A percentile compares a stretch with the other conserved stretches of the same genome.
Evolutionary conservation across 2,329 filamentous ascomycete genomes (phyloP).

Genomic region (Verticillium dahliae): DNA sequence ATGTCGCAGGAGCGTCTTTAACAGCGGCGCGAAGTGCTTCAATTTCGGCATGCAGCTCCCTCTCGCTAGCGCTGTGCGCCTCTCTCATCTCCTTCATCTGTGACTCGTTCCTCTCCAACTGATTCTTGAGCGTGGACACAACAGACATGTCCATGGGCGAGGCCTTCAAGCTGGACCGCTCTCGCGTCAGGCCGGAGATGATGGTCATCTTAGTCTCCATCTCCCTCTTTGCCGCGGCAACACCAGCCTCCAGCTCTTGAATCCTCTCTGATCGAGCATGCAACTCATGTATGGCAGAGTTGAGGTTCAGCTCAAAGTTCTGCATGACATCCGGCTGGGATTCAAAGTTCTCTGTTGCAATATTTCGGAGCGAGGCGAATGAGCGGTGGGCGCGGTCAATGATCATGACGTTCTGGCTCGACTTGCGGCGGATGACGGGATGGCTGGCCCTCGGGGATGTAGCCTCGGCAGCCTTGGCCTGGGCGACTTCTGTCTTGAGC

Average conservation of each 20-base stretch:
- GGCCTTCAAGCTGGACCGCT: slow-evolving; percentile 79
- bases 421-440: slow-evolving; percentile 86
- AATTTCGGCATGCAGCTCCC: slow-evolving; percentile 66
- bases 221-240: slow-evolving; percentile 80
- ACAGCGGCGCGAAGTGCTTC: slow-evolving; percentile 57
- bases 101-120: slow-evolving; percentile 79
- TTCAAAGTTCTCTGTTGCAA: slow-evolving; percentile 82
- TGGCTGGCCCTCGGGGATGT: slow-evolving; percentile 56
- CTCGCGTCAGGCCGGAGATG: slow-evolving; percentile 87
- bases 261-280: slow-evolving; percentile 83
- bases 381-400: slow-evolving; percentile 89
- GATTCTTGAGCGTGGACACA: slow-evolving; percentile 78
- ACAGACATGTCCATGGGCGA: slow-evolving; percentile 88
- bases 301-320: slow-evolving; percentile 86
- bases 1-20: slow-evolving; percentile 19
- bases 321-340: slow-evolving; percentile 77
- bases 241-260: slow-evolving; percentile 80
- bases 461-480: slow-evolving; percentile 57
- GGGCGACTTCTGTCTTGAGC: slow-evolving; percentile 79
- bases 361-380: slow-evolving; percentile 80
- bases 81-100: slow-evolving; percentile 70
- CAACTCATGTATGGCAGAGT: slow-evolving; percentile 87
- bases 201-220: slow-evolving; percentile 97
- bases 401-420: slow-evolving; percentile 79
- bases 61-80: slow-evolving; percentile 65